These are phyloP conservation scores for Pseudopithomyces maydicus DNA, from an alignment of 2,329 filamentous ascomycete genomes.

Conservation along the genomic window DNA sequence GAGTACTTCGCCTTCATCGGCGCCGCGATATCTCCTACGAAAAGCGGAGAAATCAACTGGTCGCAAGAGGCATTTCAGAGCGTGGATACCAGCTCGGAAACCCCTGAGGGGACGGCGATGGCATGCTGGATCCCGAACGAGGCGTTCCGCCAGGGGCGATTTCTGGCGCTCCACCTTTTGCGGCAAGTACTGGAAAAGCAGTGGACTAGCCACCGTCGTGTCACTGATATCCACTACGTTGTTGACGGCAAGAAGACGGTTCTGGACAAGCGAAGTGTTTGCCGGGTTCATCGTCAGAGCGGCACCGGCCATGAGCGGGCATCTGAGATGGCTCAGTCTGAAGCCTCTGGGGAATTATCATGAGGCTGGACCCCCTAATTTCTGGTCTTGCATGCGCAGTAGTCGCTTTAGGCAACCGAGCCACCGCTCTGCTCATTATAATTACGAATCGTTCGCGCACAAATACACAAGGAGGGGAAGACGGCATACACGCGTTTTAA, in stretches of 20 bases:
- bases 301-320: background rate
- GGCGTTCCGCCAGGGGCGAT: constrained; percentile 10
- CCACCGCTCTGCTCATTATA: too few species aligned
- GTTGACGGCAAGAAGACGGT: background rate
- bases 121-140: background rate
- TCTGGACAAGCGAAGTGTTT: background rate
- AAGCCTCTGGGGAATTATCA: background rate
- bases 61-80: background rate
- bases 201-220: background rate
- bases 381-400: too few species aligned
- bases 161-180: background rate
- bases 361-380: too few species aligned
- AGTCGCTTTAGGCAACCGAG: too few species aligned
- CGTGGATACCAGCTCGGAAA: too few species aligned
- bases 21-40: background rate
- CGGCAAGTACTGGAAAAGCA: background rate
- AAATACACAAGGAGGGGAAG: too few species aligned
- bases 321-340: background rate
- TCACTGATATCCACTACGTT: background rate
- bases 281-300: background rate
- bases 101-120: too few species aligned
- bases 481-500: too few species aligned
- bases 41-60: background rate
- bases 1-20: constrained; percentile 16
- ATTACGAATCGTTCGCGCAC: too few species aligned